Conservation (phyloP, 257 asterid genomes). For the Solanum peruvianum region DNA sequence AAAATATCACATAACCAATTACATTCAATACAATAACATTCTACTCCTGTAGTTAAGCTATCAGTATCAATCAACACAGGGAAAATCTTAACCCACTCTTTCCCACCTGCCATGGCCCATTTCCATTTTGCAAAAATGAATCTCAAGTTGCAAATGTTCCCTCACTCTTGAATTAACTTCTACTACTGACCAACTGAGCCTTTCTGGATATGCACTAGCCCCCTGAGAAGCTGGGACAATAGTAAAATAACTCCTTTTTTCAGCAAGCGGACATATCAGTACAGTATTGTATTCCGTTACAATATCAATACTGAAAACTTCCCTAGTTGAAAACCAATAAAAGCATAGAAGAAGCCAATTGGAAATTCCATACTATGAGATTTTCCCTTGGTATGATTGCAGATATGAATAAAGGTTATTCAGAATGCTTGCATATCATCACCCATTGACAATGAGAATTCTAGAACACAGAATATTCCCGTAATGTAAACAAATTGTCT, state of each 20-base stretch:
- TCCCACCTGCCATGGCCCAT: neutral
- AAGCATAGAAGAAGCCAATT: neutral
- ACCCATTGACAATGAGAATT: neutral
- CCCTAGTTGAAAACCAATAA: neutral
- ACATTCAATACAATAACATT: neutral
- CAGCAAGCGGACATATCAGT: neutral
- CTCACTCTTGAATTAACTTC: neutral
- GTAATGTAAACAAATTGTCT: neutral
- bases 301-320: neutral
- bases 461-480: neutral
- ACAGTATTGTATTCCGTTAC: neutral
- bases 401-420: neutral
- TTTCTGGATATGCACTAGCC: neutral
- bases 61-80: neutral
- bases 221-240: neutral
- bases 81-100: neutral
- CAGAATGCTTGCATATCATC: neutral
- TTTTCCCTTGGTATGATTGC: neutral
- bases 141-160: neutral
- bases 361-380: neutral
- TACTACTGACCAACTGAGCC: neutral
- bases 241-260: neutral
- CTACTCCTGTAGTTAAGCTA: neutral
- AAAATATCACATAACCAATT: neutral
- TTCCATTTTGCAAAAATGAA: neutral